phyloP scores from a whole-genome alignment of 805 yeast species.

The Pichia manshurica region DNA sequence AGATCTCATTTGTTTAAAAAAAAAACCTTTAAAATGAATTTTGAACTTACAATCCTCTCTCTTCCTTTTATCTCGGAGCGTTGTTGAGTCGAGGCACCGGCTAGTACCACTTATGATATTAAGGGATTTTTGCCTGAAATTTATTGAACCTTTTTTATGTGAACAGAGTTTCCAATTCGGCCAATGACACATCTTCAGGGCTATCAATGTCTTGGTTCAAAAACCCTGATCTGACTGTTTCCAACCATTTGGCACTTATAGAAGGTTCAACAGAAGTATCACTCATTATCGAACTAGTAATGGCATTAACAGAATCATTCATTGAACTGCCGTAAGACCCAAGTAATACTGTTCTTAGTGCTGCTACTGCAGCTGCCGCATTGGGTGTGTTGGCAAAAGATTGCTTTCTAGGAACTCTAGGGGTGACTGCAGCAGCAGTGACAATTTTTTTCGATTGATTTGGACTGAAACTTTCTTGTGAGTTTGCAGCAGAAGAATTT shows the following conservation, averaged over 20 bases:
- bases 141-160: constrained; percentile 11
- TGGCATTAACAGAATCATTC: constrained; percentile 31
- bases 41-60: too few species aligned
- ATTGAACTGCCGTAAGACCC: constrained; percentile 40
- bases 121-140: constrained; percentile 1
- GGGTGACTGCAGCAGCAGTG: constrained; percentile 82
- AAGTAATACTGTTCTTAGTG: constrained; percentile 61
- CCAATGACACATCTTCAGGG: constrained; percentile 72
- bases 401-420: constrained; percentile 58
- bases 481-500: neutral
- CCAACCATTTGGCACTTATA: constrained; percentile 59
- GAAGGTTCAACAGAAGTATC: constrained; percentile 32
- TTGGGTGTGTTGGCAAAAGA: constrained; percentile 50
- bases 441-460: constrained; percentile 21
- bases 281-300: constrained; percentile 30
- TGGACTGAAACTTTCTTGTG: neutral
- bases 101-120: constrained; percentile 5
- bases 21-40: too few species aligned
- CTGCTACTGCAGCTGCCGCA: constrained; percentile 72
- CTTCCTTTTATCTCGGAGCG: too few species aligned
- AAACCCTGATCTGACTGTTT: constrained; percentile 71
- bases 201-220: constrained; percentile 69
- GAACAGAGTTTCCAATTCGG: constrained; percentile 56
- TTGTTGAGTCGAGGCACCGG: neutral
- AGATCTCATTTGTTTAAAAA: neutral